Evolutionary conservation across 106 monocot genomes (phyloP).

Genomic region (Dendrobium huoshanense): DNA sequence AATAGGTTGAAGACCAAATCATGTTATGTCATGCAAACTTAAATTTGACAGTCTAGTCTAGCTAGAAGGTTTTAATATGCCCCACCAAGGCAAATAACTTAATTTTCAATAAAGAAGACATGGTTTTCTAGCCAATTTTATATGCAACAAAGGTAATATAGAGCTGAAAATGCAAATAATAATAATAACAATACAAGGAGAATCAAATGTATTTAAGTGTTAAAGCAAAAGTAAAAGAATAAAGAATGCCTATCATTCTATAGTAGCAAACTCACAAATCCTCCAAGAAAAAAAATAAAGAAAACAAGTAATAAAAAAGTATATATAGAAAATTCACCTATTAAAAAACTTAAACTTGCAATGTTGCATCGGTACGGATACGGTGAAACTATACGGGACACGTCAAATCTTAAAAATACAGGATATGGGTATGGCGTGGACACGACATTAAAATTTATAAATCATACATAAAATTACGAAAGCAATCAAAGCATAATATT

Average conservation of each 20-base stretch:
- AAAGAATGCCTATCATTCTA: not conserved
- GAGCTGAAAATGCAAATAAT: not conserved
- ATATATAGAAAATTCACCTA: not conserved
- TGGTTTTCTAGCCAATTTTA: not conserved
- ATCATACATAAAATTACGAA: too few relatives aligned
- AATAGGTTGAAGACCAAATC: not conserved
- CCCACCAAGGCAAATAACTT: not conserved
- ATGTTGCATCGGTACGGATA: too few relatives aligned
- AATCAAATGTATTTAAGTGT: not conserved
- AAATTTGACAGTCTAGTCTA: not conserved
- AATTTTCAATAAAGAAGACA: not conserved
- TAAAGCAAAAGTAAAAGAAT: not conserved
- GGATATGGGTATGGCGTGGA: too few relatives aligned
- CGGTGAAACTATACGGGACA: too few relatives aligned
- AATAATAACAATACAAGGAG: not conserved
- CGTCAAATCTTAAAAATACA: too few relatives aligned
- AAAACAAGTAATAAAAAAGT: not conserved
- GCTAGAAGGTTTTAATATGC: not conserved
- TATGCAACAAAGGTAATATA: not conserved
- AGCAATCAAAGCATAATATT: too few relatives aligned
- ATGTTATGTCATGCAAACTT: not conserved
- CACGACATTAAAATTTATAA: too few relatives aligned
- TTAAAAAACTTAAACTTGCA: not conserved
- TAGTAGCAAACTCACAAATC: not conserved
- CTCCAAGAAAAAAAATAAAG: not conserved